Conservation (phyloP, 495 filamentous ascomycete species). For the Copromyces sp. region DNA sequence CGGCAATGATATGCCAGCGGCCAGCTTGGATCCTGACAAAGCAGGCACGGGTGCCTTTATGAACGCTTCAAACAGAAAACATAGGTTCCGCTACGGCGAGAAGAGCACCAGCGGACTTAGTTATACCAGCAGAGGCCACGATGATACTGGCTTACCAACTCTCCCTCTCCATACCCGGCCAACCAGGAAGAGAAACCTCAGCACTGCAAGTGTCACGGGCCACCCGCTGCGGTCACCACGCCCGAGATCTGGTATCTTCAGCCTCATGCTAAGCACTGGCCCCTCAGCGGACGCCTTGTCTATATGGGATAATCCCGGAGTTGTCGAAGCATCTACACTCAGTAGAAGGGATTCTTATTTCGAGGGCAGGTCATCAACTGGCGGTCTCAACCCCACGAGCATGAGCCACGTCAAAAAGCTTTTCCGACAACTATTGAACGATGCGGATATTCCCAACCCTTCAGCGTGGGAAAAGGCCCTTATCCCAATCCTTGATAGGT, state of each 20-base stretch:
- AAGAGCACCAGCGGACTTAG: conserved; percentile 54
- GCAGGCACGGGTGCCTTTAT: conserved; percentile 42
- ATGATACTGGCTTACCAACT: conserved; percentile 22
- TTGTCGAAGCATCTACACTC: conserved; percentile 44
- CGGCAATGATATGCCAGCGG: conserved; percentile 29
- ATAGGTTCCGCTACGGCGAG: conserved; percentile 61
- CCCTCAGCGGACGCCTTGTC: conserved; percentile 33
- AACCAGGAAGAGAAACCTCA: conserved; percentile 63
- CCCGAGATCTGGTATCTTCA: conserved; percentile 33
- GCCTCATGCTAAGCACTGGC: conserved; percentile 20
- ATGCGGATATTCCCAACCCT: conserved; percentile 60
- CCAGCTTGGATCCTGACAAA: conserved; percentile 38
- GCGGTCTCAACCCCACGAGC: conserved; percentile 79
- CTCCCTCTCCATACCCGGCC: conserved; percentile 48
- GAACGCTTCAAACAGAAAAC: conserved; percentile 53
- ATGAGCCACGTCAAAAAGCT: conserved; percentile 79
- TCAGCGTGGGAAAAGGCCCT: conserved; percentile 83
- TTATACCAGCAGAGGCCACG: conserved; percentile 44
- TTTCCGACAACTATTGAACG: conserved; percentile 69
- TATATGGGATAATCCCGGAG: conserved; percentile 24
- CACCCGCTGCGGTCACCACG: conserved; percentile 61
- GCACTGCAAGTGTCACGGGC: conserved; percentile 55
- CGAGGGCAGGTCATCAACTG: conserved; percentile 58
- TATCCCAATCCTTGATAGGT: conserved; percentile 81
- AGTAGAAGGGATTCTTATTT: conserved; percentile 79